Percentiles rank a stretch among this genome's conserved stretches.
These are phyloP conservation scores for Aspergillus bombycis DNA, from an alignment of 2,329 filamentous ascomycete genomes.

Conservation along the genomic window DNA sequence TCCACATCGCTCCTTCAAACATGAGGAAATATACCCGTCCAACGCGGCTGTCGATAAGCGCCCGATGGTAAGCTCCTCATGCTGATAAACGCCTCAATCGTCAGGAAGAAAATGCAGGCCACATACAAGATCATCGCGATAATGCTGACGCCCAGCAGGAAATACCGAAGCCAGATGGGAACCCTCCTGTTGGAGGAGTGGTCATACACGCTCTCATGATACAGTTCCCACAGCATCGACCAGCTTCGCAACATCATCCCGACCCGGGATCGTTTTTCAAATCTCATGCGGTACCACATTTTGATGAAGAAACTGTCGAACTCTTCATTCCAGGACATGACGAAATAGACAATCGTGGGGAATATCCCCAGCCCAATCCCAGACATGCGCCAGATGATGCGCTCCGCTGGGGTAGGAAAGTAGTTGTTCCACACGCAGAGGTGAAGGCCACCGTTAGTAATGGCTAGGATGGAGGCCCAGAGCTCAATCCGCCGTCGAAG, in stretches of 20 bases:
- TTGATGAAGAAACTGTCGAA: too few species aligned
- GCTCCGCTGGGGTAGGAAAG: slow-evolving; percentile 3
- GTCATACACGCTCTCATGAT: too few species aligned
- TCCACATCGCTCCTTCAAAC: background rate
- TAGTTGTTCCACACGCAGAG: background rate
- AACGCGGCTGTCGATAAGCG: background rate
- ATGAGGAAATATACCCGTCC: background rate
- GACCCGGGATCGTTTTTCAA: too few species aligned
- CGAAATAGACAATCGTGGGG: background rate
- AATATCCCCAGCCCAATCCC: background rate
- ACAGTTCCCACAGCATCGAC: too few species aligned
- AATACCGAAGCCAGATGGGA: background rate
- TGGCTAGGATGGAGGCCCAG: background rate
- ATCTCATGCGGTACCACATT: too few species aligned
- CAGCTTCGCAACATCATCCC: too few species aligned
- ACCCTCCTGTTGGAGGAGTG: background rate
- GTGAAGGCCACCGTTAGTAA: slow-evolving; percentile 6
- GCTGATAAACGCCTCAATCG: background rate
- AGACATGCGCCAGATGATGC: slow-evolving; percentile 5
- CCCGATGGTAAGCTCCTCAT: background rate
- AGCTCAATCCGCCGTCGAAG: background rate
- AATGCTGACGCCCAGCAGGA: too few species aligned
- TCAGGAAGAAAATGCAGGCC: background rate
- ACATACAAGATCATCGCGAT: background rate
- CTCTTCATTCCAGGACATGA: too few species aligned